A percentile compares a stretch with the other conserved stretches of the same genome.
These are phyloP conservation scores for Lactarius indigo DNA, from an alignment of 768 basidiomycete species.

Conservation along the genomic window DNA sequence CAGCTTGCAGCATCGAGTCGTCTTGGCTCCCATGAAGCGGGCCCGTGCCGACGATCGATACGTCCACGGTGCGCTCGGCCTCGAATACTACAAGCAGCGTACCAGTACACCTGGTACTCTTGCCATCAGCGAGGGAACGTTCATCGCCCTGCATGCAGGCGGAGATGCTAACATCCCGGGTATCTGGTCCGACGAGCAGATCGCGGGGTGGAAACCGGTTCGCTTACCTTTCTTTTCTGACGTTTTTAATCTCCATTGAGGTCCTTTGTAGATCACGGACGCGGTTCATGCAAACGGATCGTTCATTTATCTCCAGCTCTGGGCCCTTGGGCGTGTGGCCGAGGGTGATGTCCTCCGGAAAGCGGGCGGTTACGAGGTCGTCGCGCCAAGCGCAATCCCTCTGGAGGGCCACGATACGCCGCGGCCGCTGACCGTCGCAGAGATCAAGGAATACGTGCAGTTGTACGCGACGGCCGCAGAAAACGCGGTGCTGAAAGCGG, in stretches of 20 bases:
- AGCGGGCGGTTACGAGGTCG: background rate
- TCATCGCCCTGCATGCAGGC: conserved; percentile 50
- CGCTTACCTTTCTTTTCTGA: background rate
- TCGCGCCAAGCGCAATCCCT: background rate
- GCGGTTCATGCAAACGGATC: conserved; percentile 43
- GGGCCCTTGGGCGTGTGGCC: conserved; percentile 44
- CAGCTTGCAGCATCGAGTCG: conserved; percentile 46
- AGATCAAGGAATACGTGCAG: conserved; percentile 48
- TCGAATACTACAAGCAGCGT: too few relatives aligned
- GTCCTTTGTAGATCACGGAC: conserved; percentile 27
- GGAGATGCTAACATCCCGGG: conserved; percentile 51
- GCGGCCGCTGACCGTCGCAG: conserved; percentile 42
- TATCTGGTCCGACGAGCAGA: conserved; percentile 47
- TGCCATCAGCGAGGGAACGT: conserved; percentile 55
- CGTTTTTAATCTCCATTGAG: background rate
- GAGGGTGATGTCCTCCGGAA: background rate
- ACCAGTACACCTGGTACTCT: conserved; percentile 47
- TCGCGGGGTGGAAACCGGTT: conserved; percentile 53
- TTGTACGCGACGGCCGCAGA: conserved; percentile 40
- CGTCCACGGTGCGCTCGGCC: conserved; percentile 37
- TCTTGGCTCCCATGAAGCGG: conserved; percentile 54
- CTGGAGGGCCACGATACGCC: conserved; percentile 28
- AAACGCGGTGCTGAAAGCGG: conserved; percentile 31
- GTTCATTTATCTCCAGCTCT: conserved; percentile 45
- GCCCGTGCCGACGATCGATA: conserved; percentile 36